Percentiles rank a stretch among this genome's conserved stretches.
Evolutionary conservation across 2,329 filamentous ascomycete species (phyloP).

Genomic region (Bipolaris bicolor): DNA sequence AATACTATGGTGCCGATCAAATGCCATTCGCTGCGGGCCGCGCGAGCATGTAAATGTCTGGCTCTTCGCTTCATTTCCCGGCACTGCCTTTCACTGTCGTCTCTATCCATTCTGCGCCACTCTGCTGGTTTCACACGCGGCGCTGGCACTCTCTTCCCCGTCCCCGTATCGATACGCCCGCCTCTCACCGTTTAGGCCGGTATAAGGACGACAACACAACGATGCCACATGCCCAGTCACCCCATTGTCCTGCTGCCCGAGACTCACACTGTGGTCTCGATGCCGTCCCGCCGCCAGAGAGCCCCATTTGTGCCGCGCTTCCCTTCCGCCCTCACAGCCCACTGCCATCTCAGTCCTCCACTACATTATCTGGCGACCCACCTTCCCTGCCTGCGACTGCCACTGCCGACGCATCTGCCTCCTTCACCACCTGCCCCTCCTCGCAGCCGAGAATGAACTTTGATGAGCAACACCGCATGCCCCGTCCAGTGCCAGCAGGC

Average conservation of each 20-base stretch:
- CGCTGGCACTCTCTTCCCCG: slow-evolving; percentile 36
- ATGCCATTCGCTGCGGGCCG: slow-evolving; percentile 27
- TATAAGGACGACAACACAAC: slow-evolving; percentile 36
- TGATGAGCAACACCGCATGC: slow-evolving; percentile 23
- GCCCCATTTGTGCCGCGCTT: slow-evolving; percentile 24
- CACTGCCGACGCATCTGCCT: slow-evolving; percentile 16
- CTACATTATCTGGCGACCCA: slow-evolving; percentile 14
- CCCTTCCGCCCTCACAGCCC: slow-evolving; percentile 23
- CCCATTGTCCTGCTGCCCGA: slow-evolving; percentile 29
- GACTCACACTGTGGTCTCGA: slow-evolving; percentile 28
- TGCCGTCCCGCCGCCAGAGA: slow-evolving; percentile 23
- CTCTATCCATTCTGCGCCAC: slow-evolving; percentile 23
- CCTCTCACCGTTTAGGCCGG: slow-evolving; percentile 18
- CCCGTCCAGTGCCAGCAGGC: slow-evolving; percentile 30
- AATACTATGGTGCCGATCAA: slow-evolving; percentile 20
- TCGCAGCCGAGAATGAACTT: slow-evolving; percentile 22
- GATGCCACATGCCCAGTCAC: slow-evolving; percentile 42
- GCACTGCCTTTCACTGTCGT: slow-evolving; percentile 26
- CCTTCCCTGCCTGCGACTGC: slow-evolving; percentile 25
- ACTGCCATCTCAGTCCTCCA: slow-evolving; percentile 20
- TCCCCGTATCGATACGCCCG: slow-evolving; percentile 25
- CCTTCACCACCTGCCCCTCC: slow-evolving; percentile 8
- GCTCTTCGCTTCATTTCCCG: slow-evolving; percentile 41
- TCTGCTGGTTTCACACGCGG: slow-evolving; percentile 37
- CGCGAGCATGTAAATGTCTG: slow-evolving; percentile 41